Percentiles rank a stretch among this genome's conserved stretches.
Conservation (phyloP, 2,329 filamentous ascomycete species). For the Apiospora sp. region DNA sequence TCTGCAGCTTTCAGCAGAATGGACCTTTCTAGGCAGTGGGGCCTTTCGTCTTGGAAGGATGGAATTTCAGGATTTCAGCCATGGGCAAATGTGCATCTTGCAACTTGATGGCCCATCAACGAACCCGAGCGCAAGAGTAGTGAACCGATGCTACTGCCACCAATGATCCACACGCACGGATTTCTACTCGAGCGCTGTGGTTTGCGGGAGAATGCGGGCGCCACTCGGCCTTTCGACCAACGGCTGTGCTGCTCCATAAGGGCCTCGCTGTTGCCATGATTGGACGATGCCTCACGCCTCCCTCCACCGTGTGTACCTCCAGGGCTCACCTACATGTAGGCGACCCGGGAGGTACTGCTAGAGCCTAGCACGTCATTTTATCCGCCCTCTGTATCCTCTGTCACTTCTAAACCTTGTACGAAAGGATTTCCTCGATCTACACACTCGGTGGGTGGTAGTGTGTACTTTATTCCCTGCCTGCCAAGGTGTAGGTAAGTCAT, state of each 20-base stretch:
- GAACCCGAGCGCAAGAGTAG: background rate
- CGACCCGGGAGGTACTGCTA: background rate
- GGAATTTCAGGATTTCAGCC: background rate
- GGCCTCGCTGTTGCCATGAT: constrained; percentile 11
- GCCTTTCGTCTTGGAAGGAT: no score
- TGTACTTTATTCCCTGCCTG: constrained; percentile 18
- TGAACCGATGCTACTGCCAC: background rate
- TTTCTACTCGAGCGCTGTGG: background rate
- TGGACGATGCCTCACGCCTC: background rate
- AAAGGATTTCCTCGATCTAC: constrained; percentile 1
- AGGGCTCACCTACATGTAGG: background rate
- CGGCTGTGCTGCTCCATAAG: background rate
- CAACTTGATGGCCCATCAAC: background rate
- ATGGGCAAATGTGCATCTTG: no score
- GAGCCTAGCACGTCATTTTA: background rate
- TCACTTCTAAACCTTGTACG: background rate
- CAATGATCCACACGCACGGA: background rate
- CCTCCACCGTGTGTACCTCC: background rate
- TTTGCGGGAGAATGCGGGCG: constrained; percentile 19
- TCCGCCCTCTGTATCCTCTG: background rate
- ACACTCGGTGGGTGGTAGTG: background rate
- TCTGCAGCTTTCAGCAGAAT: background rate
- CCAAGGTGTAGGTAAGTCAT: background rate
- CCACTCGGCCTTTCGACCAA: constrained; percentile 14
- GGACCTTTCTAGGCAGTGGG: background rate